Conservation (phyloP, 1,139 yeast species). For the Suhomyces wounanorum region DNA sequence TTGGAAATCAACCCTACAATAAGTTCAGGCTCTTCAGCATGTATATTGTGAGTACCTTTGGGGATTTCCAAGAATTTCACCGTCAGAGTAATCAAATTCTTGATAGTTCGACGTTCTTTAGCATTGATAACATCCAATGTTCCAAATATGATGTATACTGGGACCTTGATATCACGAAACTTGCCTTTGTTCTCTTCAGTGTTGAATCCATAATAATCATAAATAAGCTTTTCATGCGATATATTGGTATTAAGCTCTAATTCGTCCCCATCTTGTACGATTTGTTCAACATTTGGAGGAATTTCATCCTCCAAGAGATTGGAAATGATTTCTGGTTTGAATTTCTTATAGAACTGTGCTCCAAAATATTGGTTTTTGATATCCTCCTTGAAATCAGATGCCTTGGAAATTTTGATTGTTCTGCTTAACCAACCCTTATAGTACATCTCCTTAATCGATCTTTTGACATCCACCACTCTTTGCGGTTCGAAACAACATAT, state of each 20-base stretch:
- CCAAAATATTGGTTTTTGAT: background rate
- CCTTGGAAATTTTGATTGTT: background rate
- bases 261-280: background rate
- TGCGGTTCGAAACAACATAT: background rate
- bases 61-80: slow-evolving; percentile 8
- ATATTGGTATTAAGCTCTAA: slow-evolving; percentile 4
- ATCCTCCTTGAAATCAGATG: background rate
- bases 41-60: slow-evolving; percentile 8
- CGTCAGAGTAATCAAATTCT: background rate
- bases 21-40: slow-evolving; percentile 14
- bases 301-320: slow-evolving; percentile 12
- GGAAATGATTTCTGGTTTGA: slow-evolving; percentile 4
- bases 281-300: background rate
- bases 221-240: slow-evolving; percentile 3
- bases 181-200: background rate
- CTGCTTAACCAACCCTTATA: slow-evolving; percentile 3
- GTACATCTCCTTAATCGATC: background rate
- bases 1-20: background rate
- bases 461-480: slow-evolving; percentile 2
- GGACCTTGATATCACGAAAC: slow-evolving; percentile 9
- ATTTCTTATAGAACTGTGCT: background rate
- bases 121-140: slow-evolving; percentile 12
- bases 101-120: background rate
- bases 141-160: slow-evolving; percentile 16
- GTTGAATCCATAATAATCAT: background rate